Evolutionary conservation across 108 stramenopile species (phyloP).

Genomic region (Cylindrotheca fusiformis): DNA sequence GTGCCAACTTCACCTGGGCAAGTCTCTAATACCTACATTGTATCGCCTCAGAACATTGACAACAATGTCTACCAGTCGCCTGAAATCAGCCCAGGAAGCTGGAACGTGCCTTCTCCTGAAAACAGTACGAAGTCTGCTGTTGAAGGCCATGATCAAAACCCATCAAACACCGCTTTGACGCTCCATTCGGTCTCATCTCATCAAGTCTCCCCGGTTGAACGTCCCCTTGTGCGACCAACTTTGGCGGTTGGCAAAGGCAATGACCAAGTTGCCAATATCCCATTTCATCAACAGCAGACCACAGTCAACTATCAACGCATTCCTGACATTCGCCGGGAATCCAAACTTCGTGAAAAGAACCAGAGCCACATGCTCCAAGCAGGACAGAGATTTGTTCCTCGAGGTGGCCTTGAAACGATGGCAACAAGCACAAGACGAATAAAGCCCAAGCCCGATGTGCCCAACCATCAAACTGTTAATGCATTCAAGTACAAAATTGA

Average conservation of each 20-base stretch:
- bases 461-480: slow-evolving; percentile 16
- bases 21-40: no score
- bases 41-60: slow-evolving; percentile 23
- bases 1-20: no score
- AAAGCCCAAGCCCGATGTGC: slow-evolving; percentile 7
- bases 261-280: neutral
- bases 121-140: neutral
- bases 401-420: neutral
- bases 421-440: slow-evolving; percentile 13
- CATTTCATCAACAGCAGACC: neutral
- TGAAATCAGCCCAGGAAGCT: slow-evolving; percentile 23
- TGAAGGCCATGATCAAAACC: slow-evolving; percentile 2
- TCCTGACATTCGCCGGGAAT: slow-evolving; percentile 1
- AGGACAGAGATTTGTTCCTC: neutral
- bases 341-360: neutral
- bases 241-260: neutral
- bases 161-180: slow-evolving; percentile 2
- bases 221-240: slow-evolving; percentile 2
- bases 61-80: slow-evolving; percentile 28
- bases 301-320: neutral
- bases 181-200: slow-evolving; percentile 1
- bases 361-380: neutral
- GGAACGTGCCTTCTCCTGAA: slow-evolving; percentile 23
- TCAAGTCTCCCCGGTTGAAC: neutral
- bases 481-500: slow-evolving; percentile 31